phyloP scores from a whole-genome alignment of 768 basidiomycete genomes.

The Cystoderma amianthinum region DNA sequence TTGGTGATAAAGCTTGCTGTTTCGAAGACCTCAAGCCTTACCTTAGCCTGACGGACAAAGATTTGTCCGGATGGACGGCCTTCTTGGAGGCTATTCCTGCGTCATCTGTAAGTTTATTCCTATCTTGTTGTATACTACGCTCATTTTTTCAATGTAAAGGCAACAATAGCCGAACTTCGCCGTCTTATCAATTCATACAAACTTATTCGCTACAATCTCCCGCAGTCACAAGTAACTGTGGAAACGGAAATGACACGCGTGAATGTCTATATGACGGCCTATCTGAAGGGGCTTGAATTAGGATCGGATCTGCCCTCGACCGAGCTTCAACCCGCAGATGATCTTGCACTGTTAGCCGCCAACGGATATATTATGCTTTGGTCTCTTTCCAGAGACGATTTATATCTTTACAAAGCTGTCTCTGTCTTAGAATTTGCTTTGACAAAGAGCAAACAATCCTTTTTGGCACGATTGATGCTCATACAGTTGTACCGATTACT shows the following conservation, averaged over 20 bases:
- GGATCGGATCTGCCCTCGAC: constrained; percentile 62
- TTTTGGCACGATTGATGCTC: constrained; percentile 69
- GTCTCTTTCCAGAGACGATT: constrained; percentile 45
- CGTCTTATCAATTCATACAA: constrained; percentile 72
- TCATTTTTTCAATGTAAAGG: constrained; percentile 21
- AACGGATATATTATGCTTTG: constrained; percentile 63
- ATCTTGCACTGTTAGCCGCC: constrained; percentile 70
- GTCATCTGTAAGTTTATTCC: constrained; percentile 34
- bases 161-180: constrained; percentile 46
- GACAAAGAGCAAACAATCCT: constrained; percentile 70
- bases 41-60: constrained; percentile 39
- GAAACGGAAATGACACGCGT: constrained; percentile 52
- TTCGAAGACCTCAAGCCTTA: constrained; percentile 81
- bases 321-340: constrained; percentile 86
- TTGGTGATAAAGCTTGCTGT: constrained; percentile 81
- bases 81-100: constrained; percentile 42
- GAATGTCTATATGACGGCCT: constrained; percentile 47
- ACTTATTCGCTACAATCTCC: constrained; percentile 56
- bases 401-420: constrained; percentile 57
- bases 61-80: constrained; percentile 42
- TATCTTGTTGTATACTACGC: neutral
- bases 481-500: constrained; percentile 79
- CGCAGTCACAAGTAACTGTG: constrained; percentile 38
- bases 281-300: constrained; percentile 60
- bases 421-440: constrained; percentile 68